phyloP scores from a whole-genome alignment of 2,329 filamentous ascomycete genomes.

The Ophiostoma piceae region DNA sequence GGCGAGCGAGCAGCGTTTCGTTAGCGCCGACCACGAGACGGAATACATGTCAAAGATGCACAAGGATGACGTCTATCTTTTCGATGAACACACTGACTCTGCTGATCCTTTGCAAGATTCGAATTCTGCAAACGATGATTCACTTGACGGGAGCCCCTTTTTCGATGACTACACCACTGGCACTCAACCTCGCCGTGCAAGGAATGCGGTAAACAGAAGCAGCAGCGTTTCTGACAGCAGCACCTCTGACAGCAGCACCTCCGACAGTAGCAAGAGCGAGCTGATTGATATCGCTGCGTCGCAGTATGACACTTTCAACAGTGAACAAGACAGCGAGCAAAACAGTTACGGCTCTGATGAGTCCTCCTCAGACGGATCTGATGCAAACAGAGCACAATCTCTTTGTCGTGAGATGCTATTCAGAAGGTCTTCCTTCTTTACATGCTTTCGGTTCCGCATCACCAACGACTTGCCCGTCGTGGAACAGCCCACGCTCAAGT shows the following conservation, averaged over 20 bases:
- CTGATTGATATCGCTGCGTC: background rate
- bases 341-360: background rate
- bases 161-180: background rate
- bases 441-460: constrained; percentile 59
- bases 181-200: too few relatives aligned
- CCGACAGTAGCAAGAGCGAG: background rate
- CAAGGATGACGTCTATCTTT: background rate
- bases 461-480: constrained; percentile 34
- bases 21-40: background rate
- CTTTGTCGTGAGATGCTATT: background rate
- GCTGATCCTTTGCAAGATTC: too few relatives aligned
- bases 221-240: background rate
- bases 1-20: constrained; percentile 52
- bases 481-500: constrained; percentile 41
- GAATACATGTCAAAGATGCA: background rate
- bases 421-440: constrained; percentile 53
- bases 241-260: background rate
- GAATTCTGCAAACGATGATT: too few relatives aligned
- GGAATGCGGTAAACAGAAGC: background rate
- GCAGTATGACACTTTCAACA: background rate
- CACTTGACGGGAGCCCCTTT: background rate
- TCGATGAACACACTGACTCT: too few relatives aligned
- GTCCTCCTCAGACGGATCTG: too few relatives aligned
- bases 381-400: too few relatives aligned
- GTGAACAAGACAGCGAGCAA: background rate